Evolutionary conservation across 164 flowering plant genomes (phyloP).

Genomic region (Chimonanthus praecox): DNA sequence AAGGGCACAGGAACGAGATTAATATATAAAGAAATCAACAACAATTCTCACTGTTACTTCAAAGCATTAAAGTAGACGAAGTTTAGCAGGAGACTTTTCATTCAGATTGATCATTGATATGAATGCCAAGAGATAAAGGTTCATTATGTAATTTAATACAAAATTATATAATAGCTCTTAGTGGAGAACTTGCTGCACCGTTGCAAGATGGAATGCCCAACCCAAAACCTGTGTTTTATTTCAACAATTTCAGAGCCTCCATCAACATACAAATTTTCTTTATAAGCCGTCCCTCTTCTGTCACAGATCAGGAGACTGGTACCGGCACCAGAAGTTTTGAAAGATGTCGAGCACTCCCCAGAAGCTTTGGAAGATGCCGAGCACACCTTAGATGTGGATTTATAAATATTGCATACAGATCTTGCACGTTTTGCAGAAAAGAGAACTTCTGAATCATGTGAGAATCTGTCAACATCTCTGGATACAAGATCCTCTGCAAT

Average conservation of each 20-base stretch:
- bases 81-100: neutral
- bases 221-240: slow-evolving; percentile 14
- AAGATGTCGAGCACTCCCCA: slow-evolving; percentile 7
- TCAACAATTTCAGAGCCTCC: slow-evolving; percentile 28
- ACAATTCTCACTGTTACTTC: neutral
- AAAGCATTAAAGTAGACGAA: neutral
- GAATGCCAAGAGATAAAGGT: neutral
- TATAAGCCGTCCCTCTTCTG: slow-evolving; percentile 12
- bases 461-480: slow-evolving; percentile 33
- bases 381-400: slow-evolving; percentile 21
- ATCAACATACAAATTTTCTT: slow-evolving; percentile 27
- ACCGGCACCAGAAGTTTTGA: slow-evolving; percentile 8
- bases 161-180: too few species aligned
- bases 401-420: slow-evolving; percentile 16
- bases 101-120: neutral
- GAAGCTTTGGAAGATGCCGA: slow-evolving; percentile 19
- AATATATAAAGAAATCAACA: neutral
- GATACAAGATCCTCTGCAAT: slow-evolving; percentile 51
- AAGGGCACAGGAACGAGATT: too few species aligned
- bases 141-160: neutral
- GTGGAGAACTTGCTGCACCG: slow-evolving; percentile 33
- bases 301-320: slow-evolving; percentile 4
- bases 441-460: slow-evolving; percentile 20
- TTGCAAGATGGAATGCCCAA: slow-evolving; percentile 35
- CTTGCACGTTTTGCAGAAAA: slow-evolving; percentile 22